Percentiles rank a stretch among this genome's conserved stretches.
Conservation (phyloP, 164 flowering plant genomes). For the Macadamia integrifolia region DNA sequence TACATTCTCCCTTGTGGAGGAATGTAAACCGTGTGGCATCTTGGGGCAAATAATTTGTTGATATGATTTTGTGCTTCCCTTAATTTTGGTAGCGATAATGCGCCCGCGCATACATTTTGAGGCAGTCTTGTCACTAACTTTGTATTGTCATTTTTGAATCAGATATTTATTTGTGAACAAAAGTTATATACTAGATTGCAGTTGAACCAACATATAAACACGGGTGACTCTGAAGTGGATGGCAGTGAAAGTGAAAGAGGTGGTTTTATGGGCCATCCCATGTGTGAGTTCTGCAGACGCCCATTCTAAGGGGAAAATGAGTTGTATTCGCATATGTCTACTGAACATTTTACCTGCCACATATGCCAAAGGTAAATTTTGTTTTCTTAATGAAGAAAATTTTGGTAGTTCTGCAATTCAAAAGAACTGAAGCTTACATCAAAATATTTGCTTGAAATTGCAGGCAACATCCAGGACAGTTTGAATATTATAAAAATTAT, state of each 20-base stretch:
- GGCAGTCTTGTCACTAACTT: not conserved
- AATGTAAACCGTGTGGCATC: too few relatives aligned
- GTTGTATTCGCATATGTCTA: constrained; percentile 80
- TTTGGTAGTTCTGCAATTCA: not conserved
- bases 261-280: constrained; percentile 88
- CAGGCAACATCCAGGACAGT: constrained; percentile 94
- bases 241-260: constrained; percentile 93
- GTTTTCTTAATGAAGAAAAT: not conserved
- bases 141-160: constrained; percentile 8
- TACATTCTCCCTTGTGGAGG: too few relatives aligned
- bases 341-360: constrained; percentile 90
- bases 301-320: constrained; percentile 97
- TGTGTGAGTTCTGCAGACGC: constrained; percentile 76
- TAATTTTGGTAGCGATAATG: too few relatives aligned
- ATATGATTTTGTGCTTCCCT: too few relatives aligned
- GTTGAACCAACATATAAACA: constrained; percentile 66
- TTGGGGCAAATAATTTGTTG: too few relatives aligned
- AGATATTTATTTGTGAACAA: constrained; percentile 97
- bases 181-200: constrained; percentile 81
- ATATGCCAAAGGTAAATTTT: constrained; percentile 76
- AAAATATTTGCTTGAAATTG: constrained; percentile 8
- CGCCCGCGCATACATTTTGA: too few relatives aligned
- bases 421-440: not conserved
- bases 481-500: constrained; percentile 81
- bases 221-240: constrained; percentile 94